Conservation (phyloP, 352 stramenopile genomes). For the Phytopythium boreale region DNA sequence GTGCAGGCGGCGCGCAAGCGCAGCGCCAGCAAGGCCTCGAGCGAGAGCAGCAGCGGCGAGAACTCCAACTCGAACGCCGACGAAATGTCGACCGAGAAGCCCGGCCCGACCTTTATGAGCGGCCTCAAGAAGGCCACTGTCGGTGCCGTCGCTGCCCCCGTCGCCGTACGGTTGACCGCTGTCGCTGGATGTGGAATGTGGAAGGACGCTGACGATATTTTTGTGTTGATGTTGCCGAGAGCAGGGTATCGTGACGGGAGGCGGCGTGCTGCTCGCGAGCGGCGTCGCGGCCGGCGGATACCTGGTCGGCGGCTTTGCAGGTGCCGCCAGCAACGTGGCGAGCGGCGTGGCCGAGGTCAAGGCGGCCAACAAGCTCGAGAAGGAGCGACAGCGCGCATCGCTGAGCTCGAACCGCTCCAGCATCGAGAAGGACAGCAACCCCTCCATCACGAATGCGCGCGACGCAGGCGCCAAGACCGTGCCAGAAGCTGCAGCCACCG, state of each 20-base stretch:
- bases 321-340: slow-evolving; percentile 76
- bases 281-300: slow-evolving; percentile 75
- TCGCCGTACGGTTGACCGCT: slow-evolving; percentile 49
- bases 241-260: slow-evolving; percentile 73
- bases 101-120: slow-evolving; percentile 74
- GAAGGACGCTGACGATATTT: not conserved
- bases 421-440: not conserved
- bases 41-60: slow-evolving; percentile 25
- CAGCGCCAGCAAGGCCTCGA: slow-evolving; percentile 49
- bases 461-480: not conserved
- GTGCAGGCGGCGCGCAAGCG: slow-evolving; percentile 71
- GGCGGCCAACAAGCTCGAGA: slow-evolving; percentile 70
- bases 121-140: slow-evolving; percentile 86
- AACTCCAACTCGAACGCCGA: slow-evolving; percentile 18
- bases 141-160: slow-evolving; percentile 69
- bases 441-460: not conserved
- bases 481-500: not conserved
- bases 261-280: slow-evolving; percentile 70
- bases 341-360: slow-evolving; percentile 82
- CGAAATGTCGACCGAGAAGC: slow-evolving; percentile 59
- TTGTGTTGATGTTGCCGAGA: not conserved
- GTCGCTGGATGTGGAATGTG: not conserved
- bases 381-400: slow-evolving; percentile 42
- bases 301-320: slow-evolving; percentile 78
- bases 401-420: slow-evolving; percentile 7